Conservation (phyloP, 2,329 filamentous ascomycete species). For the Cordyceps javanica region DNA sequence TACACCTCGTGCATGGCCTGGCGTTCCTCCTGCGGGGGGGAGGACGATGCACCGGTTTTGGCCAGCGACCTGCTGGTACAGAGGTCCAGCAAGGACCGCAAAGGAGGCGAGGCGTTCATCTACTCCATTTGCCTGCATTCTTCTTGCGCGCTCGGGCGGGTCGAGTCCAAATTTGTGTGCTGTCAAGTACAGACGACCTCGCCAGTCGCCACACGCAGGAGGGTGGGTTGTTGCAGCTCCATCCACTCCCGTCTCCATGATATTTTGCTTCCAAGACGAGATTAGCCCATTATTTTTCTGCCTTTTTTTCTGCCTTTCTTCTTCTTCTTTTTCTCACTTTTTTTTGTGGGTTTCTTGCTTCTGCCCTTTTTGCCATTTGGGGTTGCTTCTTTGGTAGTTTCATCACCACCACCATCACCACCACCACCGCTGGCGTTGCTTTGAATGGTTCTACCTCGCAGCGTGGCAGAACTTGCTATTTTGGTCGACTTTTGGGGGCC, state of each 20-base stretch:
- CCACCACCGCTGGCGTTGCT: background rate
- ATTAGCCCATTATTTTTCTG: background rate
- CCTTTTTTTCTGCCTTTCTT: background rate
- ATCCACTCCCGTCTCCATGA: background rate
- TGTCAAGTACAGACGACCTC: slow-evolving; percentile 5
- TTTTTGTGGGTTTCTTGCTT: too few species aligned
- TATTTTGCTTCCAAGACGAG: background rate
- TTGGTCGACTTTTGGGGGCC: slow-evolving; percentile 1
- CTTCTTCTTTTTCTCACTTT: too few species aligned
- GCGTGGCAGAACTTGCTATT: background rate
- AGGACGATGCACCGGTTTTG: background rate
- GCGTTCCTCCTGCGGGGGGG: background rate
- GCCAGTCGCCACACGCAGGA: background rate
- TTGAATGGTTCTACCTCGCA: background rate
- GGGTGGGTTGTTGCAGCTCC: background rate
- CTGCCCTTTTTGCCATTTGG: too few species aligned
- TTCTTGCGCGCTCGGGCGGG: background rate
- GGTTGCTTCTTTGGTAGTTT: too few species aligned
- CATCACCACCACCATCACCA: background rate
- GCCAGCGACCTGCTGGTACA: background rate
- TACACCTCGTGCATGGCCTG: background rate
- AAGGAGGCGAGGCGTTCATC: background rate
- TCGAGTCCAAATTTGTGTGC: background rate
- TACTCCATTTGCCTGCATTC: slow-evolving; percentile 1
- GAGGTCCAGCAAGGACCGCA: background rate